phyloP scores from a whole-genome alignment of 495 filamentous ascomycete species.

The Penicillium lagena region DNA sequence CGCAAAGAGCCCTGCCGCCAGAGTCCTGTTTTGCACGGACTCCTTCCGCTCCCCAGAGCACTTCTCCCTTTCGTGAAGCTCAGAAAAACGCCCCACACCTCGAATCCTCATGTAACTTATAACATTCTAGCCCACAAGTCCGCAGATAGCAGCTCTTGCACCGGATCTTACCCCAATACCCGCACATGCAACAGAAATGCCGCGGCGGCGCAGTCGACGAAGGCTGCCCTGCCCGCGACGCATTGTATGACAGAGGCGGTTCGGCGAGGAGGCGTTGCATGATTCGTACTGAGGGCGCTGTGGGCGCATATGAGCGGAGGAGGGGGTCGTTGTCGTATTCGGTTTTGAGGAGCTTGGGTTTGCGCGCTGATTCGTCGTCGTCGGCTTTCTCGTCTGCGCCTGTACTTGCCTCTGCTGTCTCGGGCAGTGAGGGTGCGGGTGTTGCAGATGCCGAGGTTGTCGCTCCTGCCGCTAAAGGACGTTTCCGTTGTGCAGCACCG shows the following conservation, averaged over 20 bases:
- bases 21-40: no score
- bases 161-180: constrained; percentile 83
- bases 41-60: no score
- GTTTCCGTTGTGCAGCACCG: constrained; percentile 14
- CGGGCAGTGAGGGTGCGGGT: constrained; percentile 1
- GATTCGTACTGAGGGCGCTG: constrained; percentile 58
- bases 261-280: constrained; percentile 62
- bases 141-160: constrained; percentile 78
- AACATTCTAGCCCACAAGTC: constrained; percentile 78
- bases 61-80: background rate
- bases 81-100: constrained; percentile 62
- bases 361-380: constrained; percentile 14
- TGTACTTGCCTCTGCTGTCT: constrained; percentile 2
- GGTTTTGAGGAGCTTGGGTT: constrained; percentile 29
- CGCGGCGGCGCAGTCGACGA: constrained; percentile 50
- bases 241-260: constrained; percentile 73
- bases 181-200: constrained; percentile 81
- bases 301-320: constrained; percentile 54
- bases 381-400: constrained; percentile 13
- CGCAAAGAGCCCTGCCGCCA: no score
- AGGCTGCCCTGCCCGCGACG: constrained; percentile 58
- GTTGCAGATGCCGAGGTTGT: constrained; percentile 1
- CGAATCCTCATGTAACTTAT: constrained; percentile 71
- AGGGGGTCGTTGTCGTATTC: constrained; percentile 55
- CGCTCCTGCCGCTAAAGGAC: constrained; percentile 10